Percentiles rank a stretch among this genome's conserved stretches.
These are phyloP conservation scores for Ephemerocybe angulata DNA, from an alignment of 768 basidiomycete genomes.

Conservation along the genomic window DNA sequence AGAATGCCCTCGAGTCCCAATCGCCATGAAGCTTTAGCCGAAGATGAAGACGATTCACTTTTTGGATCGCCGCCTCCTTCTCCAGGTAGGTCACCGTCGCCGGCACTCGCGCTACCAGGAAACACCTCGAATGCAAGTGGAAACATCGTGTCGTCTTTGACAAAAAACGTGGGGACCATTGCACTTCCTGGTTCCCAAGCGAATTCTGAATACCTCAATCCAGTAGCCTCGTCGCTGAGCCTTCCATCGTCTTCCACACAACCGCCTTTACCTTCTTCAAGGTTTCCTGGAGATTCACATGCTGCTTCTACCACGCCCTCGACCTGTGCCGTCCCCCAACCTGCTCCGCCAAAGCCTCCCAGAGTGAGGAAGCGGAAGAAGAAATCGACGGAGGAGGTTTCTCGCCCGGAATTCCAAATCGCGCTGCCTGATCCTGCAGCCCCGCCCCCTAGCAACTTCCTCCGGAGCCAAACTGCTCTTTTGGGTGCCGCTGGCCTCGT, in stretches of 20 bases:
- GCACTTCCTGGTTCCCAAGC: constrained; percentile 95
- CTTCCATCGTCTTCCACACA: constrained; percentile 36
- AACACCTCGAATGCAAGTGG: constrained; percentile 26
- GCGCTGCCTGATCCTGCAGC: constrained; percentile 57
- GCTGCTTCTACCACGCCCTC: constrained; percentile 13
- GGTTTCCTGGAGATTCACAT: constrained; percentile 5
- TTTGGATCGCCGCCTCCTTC: constrained; percentile 81
- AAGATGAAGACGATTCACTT: constrained; percentile 60
- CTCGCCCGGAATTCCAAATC: constrained; percentile 54
- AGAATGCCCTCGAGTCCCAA: constrained; percentile 3
- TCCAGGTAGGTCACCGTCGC: constrained; percentile 76
- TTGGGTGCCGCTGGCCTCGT: constrained; percentile 72
- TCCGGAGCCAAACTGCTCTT: constrained; percentile 70
- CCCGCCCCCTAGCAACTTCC: constrained; percentile 62
- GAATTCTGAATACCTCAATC: constrained; percentile 81
- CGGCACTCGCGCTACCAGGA: constrained; percentile 56
- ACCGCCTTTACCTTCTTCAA: constrained; percentile 18
- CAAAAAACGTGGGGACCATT: constrained; percentile 96
- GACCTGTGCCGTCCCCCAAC: constrained; percentile 16
- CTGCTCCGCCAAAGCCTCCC: constrained; percentile 19
- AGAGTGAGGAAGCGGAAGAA: constrained; percentile 35
- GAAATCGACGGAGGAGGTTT: constrained; percentile 37
- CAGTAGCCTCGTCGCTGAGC: constrained; percentile 66
- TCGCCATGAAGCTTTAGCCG: neutral
- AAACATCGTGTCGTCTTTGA: constrained; percentile 28